These are phyloP conservation scores for Megacollybia marginata DNA, from an alignment of 768 basidiomycete species.

Conservation along the genomic window DNA sequence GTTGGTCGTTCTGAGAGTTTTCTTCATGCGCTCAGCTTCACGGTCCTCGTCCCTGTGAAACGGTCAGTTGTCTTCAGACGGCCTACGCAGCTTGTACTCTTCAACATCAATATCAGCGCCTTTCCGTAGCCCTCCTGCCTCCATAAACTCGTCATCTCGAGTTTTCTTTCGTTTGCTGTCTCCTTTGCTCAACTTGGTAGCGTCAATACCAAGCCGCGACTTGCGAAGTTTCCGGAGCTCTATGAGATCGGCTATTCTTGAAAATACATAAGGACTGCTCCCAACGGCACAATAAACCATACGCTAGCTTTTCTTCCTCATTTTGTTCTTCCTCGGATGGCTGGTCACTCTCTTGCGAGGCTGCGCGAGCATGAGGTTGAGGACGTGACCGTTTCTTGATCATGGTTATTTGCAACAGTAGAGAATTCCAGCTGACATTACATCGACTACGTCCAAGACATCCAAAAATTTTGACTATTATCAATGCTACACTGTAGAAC, in stretches of 20 bases:
- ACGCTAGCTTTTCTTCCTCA: conserved; percentile 47
- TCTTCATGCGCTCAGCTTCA: conserved; percentile 56
- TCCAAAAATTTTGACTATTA: neutral
- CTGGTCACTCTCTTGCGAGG: conserved; percentile 31
- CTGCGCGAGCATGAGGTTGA: conserved; percentile 47
- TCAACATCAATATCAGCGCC: conserved; percentile 46
- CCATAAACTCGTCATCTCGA: conserved; percentile 38
- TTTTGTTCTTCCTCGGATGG: conserved; percentile 33
- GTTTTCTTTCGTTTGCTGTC: conserved; percentile 68
- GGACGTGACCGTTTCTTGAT: conserved; percentile 75
- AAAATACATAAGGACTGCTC: neutral
- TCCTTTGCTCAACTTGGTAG: conserved; percentile 76
- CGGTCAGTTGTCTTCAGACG: too few species aligned
- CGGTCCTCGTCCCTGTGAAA: conserved; percentile 50
- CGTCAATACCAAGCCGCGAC: conserved; percentile 77
- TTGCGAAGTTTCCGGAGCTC: conserved; percentile 74
- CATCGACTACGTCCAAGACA: neutral
- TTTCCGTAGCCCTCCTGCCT: conserved; percentile 49
- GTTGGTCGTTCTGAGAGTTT: conserved; percentile 78
- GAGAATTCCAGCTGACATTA: neutral
- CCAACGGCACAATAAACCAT: conserved; percentile 17
- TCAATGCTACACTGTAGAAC: neutral
- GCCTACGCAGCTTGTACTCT: too few species aligned
- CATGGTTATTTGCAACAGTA: conserved; percentile 23
- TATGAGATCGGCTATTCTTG: conserved; percentile 74